These are phyloP conservation scores for Calonectria ilicicola DNA, from an alignment of 2,329 filamentous ascomycete species.

Conservation along the genomic window DNA sequence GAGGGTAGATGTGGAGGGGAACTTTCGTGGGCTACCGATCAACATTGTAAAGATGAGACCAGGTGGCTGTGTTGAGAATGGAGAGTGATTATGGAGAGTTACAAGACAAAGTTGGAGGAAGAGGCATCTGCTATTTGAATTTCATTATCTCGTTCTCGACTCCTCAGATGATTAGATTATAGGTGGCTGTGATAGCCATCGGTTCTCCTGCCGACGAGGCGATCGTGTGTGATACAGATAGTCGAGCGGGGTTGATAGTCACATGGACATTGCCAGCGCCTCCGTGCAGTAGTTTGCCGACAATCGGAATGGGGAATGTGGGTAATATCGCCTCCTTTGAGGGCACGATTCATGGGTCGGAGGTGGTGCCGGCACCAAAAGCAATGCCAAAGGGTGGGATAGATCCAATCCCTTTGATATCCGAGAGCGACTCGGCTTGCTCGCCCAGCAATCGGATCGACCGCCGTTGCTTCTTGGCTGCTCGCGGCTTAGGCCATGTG, in stretches of 20 bases:
- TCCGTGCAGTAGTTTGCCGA: constrained; percentile 14
- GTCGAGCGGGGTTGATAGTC: constrained; percentile 20
- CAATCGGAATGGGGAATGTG: constrained; percentile 18
- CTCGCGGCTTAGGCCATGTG: not conserved
- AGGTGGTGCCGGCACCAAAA: constrained; percentile 16
- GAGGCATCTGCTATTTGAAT: constrained; percentile 15
- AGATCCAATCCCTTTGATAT: constrained; percentile 14
- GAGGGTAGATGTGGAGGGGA: constrained; percentile 9
- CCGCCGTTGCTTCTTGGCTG: constrained; percentile 1
- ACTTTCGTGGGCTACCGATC: not conserved
- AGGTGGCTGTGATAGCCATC: constrained; percentile 11
- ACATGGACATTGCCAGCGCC: constrained; percentile 13
- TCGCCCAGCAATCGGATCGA: constrained; percentile 2
- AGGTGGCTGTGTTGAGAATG: not conserved
- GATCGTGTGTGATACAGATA: constrained; percentile 7
- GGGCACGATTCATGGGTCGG: constrained; percentile 6
- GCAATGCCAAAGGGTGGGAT: not conserved
- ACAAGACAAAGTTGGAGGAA: not conserved
- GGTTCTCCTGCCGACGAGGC: constrained; percentile 19
- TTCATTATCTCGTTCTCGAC: constrained; percentile 7
- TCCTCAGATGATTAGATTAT: constrained; percentile 5
- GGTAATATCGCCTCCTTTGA: not conserved
- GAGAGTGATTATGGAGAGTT: constrained; percentile 1
- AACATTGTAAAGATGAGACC: constrained; percentile 6
- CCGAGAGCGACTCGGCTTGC: constrained; percentile 4